Percentiles rank a stretch among this genome's conserved stretches.
Conservation (phyloP, 1,284 basidiomycete genomes). For the Sporisorium graminicola region DNA sequence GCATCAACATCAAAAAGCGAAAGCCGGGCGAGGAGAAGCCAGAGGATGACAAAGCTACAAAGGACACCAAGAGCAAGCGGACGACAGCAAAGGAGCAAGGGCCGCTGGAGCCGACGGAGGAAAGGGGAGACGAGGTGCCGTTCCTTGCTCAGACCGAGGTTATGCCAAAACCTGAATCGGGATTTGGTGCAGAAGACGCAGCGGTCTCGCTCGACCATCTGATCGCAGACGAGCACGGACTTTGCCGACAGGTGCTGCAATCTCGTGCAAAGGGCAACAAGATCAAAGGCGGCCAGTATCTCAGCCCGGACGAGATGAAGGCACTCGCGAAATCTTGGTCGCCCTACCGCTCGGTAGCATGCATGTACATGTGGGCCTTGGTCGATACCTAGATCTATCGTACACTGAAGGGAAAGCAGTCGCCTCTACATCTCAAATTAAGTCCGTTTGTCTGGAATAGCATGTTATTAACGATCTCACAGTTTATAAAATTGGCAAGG, state of each 20-base stretch:
- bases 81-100: conserved; percentile 1
- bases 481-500: neutral
- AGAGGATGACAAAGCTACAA: conserved; percentile 4
- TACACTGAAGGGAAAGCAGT: neutral
- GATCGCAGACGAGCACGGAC: conserved; percentile 38
- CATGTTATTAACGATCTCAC: conserved; percentile 11
- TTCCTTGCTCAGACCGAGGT: conserved; percentile 34
- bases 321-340: conserved; percentile 58
- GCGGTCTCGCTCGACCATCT: conserved; percentile 29
- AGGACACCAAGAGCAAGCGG: conserved; percentile 8
- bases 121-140: conserved; percentile 26
- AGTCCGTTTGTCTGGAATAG: neutral
- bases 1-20: conserved; percentile 55
- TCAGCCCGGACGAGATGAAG: conserved; percentile 65
- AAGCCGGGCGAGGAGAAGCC: conserved; percentile 45
- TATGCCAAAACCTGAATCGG: conserved; percentile 36
- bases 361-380: conserved; percentile 64
- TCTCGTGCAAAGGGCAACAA: conserved; percentile 62
- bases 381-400: conserved; percentile 35
- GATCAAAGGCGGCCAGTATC: conserved; percentile 63
- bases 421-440: neutral
- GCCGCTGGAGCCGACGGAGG: conserved; percentile 35
- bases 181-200: conserved; percentile 5
- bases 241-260: conserved; percentile 39
- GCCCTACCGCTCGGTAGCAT: conserved; percentile 63